Evolutionary conservation across 1,284 basidiomycete genomes (phyloP).

Genomic region (Apiotrichum domesticum): DNA sequence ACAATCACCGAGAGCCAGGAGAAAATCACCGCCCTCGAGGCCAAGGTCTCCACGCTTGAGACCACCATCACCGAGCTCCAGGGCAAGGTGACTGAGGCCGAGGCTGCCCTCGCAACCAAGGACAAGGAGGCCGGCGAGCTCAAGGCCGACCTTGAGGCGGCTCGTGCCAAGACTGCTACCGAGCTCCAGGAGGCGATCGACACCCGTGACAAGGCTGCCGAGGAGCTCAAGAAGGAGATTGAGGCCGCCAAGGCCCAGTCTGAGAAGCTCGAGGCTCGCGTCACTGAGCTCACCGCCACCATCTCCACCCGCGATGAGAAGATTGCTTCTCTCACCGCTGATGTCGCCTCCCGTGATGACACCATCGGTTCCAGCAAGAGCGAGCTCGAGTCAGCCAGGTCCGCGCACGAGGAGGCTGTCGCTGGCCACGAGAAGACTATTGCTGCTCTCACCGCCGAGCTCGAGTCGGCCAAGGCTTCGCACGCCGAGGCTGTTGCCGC

Average conservation of each 20-base stretch:
- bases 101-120: neutral
- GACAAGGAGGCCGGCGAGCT: neutral
- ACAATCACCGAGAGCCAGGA: conserved; percentile 10
- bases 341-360: neutral
- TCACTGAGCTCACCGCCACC: neutral
- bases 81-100: neutral
- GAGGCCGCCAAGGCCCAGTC: conserved; percentile 4
- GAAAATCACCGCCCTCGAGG: neutral
- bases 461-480: conserved; percentile 7
- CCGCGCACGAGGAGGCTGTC: conserved; percentile 5
- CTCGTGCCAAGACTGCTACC: neutral
- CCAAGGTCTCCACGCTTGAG: neutral
- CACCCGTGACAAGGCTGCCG: too few species aligned
- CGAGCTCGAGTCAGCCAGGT: conserved; percentile 13
- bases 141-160: neutral
- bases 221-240: too few species aligned
- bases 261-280: neutral
- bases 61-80: neutral
- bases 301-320: neutral
- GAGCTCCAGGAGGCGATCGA: neutral
- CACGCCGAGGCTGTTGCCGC: neutral
- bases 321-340: neutral
- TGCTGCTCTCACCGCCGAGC: neutral
- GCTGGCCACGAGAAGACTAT: neutral
- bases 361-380: too few species aligned